Evolutionary conservation across 2,329 filamentous ascomycete species (phyloP), one percentile per base, ranked within the genome.

Genomic region (Colletotrichum australisinense): DNA sequence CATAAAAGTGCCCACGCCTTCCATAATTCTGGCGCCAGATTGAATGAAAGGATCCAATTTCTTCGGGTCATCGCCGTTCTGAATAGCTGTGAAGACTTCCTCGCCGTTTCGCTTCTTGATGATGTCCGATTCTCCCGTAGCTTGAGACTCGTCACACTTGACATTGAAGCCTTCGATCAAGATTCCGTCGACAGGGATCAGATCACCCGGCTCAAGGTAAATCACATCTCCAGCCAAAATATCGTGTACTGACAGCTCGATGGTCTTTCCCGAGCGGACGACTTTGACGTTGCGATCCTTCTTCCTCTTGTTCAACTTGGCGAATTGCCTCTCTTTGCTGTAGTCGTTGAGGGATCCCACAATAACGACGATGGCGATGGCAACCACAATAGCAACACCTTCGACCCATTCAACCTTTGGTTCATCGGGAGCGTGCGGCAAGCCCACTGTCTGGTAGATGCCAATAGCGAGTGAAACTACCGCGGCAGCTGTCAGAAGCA

Each of bases 31-130:
- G 65, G 91, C 89, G 38, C 93, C 95, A 35, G 95, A 98, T 76
- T 97, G 94, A 78, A 98, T 94, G 77, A 95, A 94, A 0, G 93
- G 93, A 76, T 95, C 93, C 82, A 95, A 88, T 82, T 95, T 95
- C 84, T 90, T 92, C 28, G 92, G 85, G 58, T 86, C 86, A 55
- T 92, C 89, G 76, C 90, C 86, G 75, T 89, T 90, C 76, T 93
- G 90, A 77, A 95, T 93, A 30, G 92, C 92, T 24, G 87, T 86
- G 78, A 87, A 93, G 24, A 94, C 93, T 28, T 94, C 92, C 62
- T 94, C 91, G 53, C 87, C 92, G 6, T 89, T 79, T 38, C 84
- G 87, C 82, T 95, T 95, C 80, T 90, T 91, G 78, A 95, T 90
- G 46, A 94, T 87, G 76, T 95, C 93, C 1, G 93, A 95, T 83